Percentiles rank a stretch among this genome's conserved stretches.
phyloP scores from a whole-genome alignment of 2,329 filamentous ascomycete species.

The Aspergillus pseudonomiae region DNA sequence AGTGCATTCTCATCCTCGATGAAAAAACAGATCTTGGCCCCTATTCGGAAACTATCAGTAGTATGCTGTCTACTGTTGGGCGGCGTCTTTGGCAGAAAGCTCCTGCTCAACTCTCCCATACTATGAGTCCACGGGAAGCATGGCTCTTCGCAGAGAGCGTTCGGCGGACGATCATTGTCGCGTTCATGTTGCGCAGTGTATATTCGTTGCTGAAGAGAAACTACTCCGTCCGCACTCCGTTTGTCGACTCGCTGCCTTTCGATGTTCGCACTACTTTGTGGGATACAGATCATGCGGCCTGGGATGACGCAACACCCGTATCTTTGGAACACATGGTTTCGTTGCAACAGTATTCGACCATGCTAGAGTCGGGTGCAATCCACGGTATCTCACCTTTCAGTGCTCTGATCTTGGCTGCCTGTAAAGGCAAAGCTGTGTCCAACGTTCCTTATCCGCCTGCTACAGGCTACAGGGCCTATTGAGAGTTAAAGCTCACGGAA shows the following conservation, averaged over 20 bases:
- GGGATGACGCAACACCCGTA: constrained; percentile 5
- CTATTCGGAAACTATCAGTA: constrained; percentile 22
- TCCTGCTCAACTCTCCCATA: constrained; percentile 27
- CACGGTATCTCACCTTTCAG: constrained; percentile 25
- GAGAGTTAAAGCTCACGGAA: no score
- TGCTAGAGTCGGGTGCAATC: constrained; percentile 25
- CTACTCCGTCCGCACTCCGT: constrained; percentile 32
- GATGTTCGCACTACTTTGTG: constrained; percentile 32
- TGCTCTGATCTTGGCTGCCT: constrained; percentile 29
- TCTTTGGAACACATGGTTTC: constrained; percentile 26
- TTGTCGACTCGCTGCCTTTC: constrained; percentile 33
- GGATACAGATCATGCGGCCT: constrained; percentile 21
- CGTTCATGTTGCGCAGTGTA: constrained; percentile 32
- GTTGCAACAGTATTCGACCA: constrained; percentile 28
- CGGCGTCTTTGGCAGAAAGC: constrained; percentile 29
- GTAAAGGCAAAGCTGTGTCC: constrained; percentile 24
- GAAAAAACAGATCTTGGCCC: constrained; percentile 2
- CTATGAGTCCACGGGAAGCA: constrained; percentile 28
- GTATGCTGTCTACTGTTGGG: constrained; percentile 23
- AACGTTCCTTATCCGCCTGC: constrained; percentile 19
- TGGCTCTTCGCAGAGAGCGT: constrained; percentile 38
- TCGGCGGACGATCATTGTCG: constrained; percentile 36
- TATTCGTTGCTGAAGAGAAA: constrained; percentile 32
- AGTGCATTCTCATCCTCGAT: constrained; percentile 28
- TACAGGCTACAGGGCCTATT: constrained; percentile 4